These are phyloP conservation scores for Willaertia magna DNA, from an alignment of 208 protist genomes.

Conservation along the genomic window DNA sequence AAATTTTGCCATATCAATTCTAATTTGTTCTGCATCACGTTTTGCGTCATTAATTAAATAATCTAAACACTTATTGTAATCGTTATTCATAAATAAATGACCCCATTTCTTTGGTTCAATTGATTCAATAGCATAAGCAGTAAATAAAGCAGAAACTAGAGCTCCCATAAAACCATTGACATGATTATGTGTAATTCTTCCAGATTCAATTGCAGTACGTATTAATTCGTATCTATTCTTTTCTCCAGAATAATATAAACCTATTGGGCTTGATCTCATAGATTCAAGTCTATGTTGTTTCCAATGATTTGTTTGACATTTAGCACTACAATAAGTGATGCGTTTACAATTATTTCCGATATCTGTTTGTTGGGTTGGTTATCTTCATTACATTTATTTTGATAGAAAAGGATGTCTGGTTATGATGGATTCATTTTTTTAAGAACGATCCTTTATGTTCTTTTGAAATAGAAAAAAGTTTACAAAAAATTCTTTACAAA, in stretches of 20 bases:
- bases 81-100: background rate
- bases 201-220: background rate
- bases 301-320: too few species aligned
- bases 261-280: background rate
- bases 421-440: too few species aligned
- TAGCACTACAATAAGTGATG: too few species aligned
- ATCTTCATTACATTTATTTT: too few species aligned
- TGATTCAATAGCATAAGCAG: background rate
- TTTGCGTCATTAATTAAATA: background rate
- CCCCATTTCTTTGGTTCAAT: background rate
- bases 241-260: background rate
- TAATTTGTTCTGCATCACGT: background rate
- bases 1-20: background rate
- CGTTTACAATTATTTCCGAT: too few species aligned
- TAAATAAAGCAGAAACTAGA: conserved; percentile 8
- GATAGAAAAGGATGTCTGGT: too few species aligned
- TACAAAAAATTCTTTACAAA: too few species aligned
- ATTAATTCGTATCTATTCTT: background rate
- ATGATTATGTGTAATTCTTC: conserved; percentile 3
- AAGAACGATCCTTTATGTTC: too few species aligned
- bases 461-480: too few species aligned
- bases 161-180: conserved; percentile 4
- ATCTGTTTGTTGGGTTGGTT: too few species aligned
- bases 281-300: too few species aligned
- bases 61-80: too few species aligned